Evolutionary conservation across 805 yeast genomes (phyloP), one percentile per base, ranked within the genome.

Genomic region (Metschnikowia similis): DNA sequence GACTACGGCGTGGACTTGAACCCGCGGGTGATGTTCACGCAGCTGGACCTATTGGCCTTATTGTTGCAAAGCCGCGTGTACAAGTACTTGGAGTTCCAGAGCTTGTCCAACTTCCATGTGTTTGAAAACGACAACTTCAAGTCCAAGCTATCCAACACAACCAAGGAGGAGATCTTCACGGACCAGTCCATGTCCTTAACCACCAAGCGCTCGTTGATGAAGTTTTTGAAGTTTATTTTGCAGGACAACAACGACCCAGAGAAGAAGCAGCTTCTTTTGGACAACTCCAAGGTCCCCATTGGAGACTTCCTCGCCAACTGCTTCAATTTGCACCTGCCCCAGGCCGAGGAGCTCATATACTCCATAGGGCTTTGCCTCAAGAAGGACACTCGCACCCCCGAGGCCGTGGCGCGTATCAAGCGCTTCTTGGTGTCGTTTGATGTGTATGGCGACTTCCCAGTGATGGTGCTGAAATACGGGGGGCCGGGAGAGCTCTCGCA

Each of bases 401-500:
- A 80, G 53, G 98, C 96, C 1, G 67, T 94, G 39, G 79, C 85
- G 13, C 80, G 94, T 56, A 89, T 92, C 50, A 84, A 87, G 65
- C 79, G 97, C 49, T 94, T 89, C 63, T 72, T 94, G 53, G 72
- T 82, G 8, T 87, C 96, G 14, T 85, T 89, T 63, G 96, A 91
- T 59, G 89, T 91, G 4, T 94, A 91, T 66, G 99, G 99, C 11
- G 86, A 83, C 55, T 92, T 94, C 76, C 97, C 99, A 2, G 95
- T 88, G 10, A 76, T 92, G 72, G 85, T 85, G 59, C 87, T 96
- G 45, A 92, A 89, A 73, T 92, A 84, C 69, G 99, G 98, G 50
- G 95, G 96, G 2, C 91, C 96, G 0, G 97, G 98, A 47, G 99
- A 92, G 69, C 74, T 92, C 28, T 84, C 96, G 13, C 99, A 92